phyloP scores from a whole-genome alignment of 257 asterid species.

The Lycium ferocissimum region DNA sequence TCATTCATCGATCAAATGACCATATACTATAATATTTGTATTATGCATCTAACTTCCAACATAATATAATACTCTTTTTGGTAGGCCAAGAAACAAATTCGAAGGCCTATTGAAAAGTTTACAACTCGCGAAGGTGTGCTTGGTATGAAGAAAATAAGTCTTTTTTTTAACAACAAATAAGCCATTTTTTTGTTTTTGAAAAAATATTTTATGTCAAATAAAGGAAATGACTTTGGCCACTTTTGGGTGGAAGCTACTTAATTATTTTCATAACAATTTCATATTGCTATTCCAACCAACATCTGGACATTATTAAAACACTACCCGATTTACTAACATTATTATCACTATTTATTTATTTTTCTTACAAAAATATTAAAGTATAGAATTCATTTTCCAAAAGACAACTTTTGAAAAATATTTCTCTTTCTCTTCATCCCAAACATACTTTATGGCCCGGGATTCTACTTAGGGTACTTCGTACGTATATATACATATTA shows the following conservation, averaged over 20 bases:
- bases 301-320: background rate
- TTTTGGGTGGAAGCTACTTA: too few relatives aligned
- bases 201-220: background rate
- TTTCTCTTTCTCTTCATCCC: background rate
- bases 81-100: background rate
- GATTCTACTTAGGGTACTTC: background rate
- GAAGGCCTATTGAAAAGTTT: background rate
- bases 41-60: background rate
- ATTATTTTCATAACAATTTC: too few relatives aligned
- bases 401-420: background rate
- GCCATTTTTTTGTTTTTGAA: too few relatives aligned
- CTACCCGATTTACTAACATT: background rate
- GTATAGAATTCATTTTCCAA: background rate
- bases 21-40: background rate
- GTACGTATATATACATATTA: too few relatives aligned
- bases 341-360: background rate
- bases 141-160: too few relatives aligned
- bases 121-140: background rate
- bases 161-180: too few relatives aligned
- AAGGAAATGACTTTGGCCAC: background rate
- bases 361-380: background rate
- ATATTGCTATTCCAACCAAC: background rate
- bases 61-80: too few relatives aligned
- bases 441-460: background rate
- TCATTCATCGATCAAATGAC: too few relatives aligned